Conservation (phyloP, 2,329 filamentous ascomycete genomes). For the Talaromyces pinophilus region DNA sequence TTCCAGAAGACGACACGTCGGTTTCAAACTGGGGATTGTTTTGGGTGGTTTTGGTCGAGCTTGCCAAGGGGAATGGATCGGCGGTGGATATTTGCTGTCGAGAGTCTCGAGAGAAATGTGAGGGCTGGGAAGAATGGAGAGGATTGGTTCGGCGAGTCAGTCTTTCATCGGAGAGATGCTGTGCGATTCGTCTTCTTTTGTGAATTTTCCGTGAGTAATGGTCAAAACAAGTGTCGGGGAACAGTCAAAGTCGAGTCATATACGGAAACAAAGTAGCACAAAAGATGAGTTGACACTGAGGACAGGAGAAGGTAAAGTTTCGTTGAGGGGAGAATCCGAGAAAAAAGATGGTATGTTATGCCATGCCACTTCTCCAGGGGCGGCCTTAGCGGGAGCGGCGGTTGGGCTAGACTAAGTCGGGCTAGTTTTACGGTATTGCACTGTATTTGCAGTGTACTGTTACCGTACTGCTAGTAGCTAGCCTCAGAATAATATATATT, state of each 20-base stretch:
- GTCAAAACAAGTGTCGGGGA: not conserved
- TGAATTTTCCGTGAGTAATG: not conserved
- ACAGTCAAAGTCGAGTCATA: not conserved
- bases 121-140: slow-evolving; percentile 15
- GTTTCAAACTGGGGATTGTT: slow-evolving; percentile 16
- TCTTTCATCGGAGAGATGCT: not conserved
- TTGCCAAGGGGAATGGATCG: slow-evolving; percentile 25
- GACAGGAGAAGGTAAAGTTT: not conserved
- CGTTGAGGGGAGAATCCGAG: not conserved
- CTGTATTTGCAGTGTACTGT: not conserved
- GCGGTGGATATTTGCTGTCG: slow-evolving; percentile 7
- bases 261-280: not conserved
- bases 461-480: not conserved
- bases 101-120: slow-evolving; percentile 4
- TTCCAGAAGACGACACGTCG: slow-evolving; percentile 7
- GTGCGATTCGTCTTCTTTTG: not conserved
- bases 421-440: not conserved
- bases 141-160: slow-evolving; percentile 1
- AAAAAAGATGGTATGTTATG: slow-evolving; percentile 4
- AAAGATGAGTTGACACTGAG: not conserved
- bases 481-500: not conserved
- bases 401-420: not conserved
- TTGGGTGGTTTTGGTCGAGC: slow-evolving; percentile 12
- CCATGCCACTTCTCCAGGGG: not conserved
- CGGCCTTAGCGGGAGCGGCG: not conserved